Evolutionary conservation across 2,329 filamentous ascomycete genomes (phyloP).

Genomic region (Aureobasidium musti): DNA sequence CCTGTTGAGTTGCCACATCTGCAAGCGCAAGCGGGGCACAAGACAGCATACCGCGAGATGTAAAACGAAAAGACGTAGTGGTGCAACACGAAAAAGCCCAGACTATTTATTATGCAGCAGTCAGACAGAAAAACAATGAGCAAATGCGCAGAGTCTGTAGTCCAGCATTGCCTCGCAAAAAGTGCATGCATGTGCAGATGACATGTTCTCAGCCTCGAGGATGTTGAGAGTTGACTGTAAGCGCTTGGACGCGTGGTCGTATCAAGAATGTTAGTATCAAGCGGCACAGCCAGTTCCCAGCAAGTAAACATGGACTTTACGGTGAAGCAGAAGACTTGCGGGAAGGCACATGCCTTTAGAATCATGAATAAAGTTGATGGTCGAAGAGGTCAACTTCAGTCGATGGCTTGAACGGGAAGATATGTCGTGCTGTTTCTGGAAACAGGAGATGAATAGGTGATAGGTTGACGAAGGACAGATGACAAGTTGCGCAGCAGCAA

Average conservation of each 20-base stretch:
- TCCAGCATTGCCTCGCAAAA: slow-evolving; percentile 19
- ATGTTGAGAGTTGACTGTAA: background rate
- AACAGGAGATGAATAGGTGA: slow-evolving; percentile 11
- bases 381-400: background rate
- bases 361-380: background rate
- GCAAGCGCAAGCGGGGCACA: slow-evolving; percentile 22
- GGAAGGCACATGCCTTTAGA: slow-evolving; percentile 5
- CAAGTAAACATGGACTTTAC: background rate
- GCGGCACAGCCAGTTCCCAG: background rate
- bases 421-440: slow-evolving; percentile 22
- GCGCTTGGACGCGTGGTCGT: background rate
- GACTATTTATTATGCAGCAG: slow-evolving; percentile 11
- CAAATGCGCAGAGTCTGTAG: slow-evolving; percentile 2
- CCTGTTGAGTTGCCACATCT: slow-evolving; percentile 16
- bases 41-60: slow-evolving; percentile 9
- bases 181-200: slow-evolving; percentile 28
- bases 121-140: slow-evolving; percentile 10
- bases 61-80: background rate
- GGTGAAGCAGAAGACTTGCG: slow-evolving; percentile 9
- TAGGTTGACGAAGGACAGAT: slow-evolving; percentile 8
- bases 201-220: slow-evolving; percentile 15
- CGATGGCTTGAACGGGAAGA: slow-evolving; percentile 5
- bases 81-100: background rate
- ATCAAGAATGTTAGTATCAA: background rate
- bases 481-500: slow-evolving; percentile 19